Evolutionary conservation across 192 early-diverging fungal species (phyloP), one percentile per base, ranked within the genome.

Genomic region (Coemansia umbellata): DNA sequence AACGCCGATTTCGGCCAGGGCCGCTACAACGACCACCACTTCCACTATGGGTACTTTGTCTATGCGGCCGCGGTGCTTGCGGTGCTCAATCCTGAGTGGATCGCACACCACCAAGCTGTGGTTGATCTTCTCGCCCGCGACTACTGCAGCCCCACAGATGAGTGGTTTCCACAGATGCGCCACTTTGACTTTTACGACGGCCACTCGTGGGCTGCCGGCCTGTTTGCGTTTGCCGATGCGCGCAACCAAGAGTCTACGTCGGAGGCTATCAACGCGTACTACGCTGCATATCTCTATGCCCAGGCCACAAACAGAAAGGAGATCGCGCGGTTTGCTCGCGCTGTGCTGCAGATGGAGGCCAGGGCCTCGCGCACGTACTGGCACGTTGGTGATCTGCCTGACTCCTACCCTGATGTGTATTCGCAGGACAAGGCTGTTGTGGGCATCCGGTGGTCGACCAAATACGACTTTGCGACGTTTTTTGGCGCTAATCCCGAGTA

Each of bases 101-200:
- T 60, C 0, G n/a, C 17, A 6, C 37, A 53, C 5, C 60, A 39
- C 11, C 63, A 60, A 2, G 11, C 19, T 2, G 9, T 71, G 4
- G 6, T 55, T 7, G 58, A 63, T 43, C 19, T 64, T n/a, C 47
- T 78, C 47, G 69, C 43, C 3, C 78, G 74, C 47, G 80, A 82
- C 63, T 81, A 76, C 24, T 79, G 77, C 50, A 77, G 66, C 41
- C 59, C 67, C 8, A 32, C 48, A 5, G 3, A 28, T 3, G 18
- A 43, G 18, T 39, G 69, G n/a, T 85, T 81, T 24, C 72, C 84
- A 21, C 55, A 65, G 15, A 60, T 77, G 31, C 72, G 84, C 33
- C 50, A 54, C 58, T 80, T 74, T 63, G 84, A 85, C 55, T 72
- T 81, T 45, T 85, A 67, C 47, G 82, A 81, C 23, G 80, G 81